Evolutionary conservation across 2,329 filamentous ascomycete genomes (phyloP).

Genomic region (Aspergillus eucalypticola): DNA sequence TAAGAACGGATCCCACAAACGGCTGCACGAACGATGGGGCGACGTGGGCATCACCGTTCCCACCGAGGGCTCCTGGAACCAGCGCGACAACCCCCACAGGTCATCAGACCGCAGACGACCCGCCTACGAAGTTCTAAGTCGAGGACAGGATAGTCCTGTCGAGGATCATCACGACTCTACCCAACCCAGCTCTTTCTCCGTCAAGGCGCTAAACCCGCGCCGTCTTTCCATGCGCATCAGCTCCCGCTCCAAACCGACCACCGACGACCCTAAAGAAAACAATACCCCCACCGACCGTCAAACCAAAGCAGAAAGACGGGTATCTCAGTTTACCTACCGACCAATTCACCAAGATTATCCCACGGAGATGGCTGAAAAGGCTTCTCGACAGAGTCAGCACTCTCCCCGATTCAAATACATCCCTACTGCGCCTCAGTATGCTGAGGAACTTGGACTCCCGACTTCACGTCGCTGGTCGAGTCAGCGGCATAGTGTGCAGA

Average conservation of each 20-base stretch:
- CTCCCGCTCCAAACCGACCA: slow-evolving; percentile 22
- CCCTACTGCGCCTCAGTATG: slow-evolving; percentile 29
- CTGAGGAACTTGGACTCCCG: slow-evolving; percentile 22
- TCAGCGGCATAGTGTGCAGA: neutral
- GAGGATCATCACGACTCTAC: slow-evolving; percentile 4
- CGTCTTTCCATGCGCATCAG: slow-evolving; percentile 33
- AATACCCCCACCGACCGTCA: neutral
- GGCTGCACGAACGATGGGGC: slow-evolving; percentile 42
- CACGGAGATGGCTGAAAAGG: slow-evolving; percentile 29
- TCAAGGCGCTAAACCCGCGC: slow-evolving; percentile 26
- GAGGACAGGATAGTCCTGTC: neutral
- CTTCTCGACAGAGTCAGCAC: slow-evolving; percentile 6
- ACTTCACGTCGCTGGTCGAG: neutral
- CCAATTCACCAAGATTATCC: slow-evolving; percentile 36
- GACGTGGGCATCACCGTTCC: slow-evolving; percentile 41
- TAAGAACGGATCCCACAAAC: slow-evolving; percentile 27
- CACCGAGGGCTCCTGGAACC: slow-evolving; percentile 42
- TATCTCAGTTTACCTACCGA: slow-evolving; percentile 35
- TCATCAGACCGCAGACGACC: slow-evolving; percentile 17
- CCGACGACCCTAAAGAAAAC: slow-evolving; percentile 3
- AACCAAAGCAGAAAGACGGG: slow-evolving; percentile 12
- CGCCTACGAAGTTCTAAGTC: slow-evolving; percentile 16
- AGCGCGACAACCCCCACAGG: slow-evolving; percentile 32
- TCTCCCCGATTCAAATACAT: slow-evolving; percentile 36
- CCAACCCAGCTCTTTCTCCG: slow-evolving; percentile 22